Evolutionary conservation across 345 rosid species (phyloP), one percentile per base, ranked within the genome.

Genomic region (Iberis pinnata): DNA sequence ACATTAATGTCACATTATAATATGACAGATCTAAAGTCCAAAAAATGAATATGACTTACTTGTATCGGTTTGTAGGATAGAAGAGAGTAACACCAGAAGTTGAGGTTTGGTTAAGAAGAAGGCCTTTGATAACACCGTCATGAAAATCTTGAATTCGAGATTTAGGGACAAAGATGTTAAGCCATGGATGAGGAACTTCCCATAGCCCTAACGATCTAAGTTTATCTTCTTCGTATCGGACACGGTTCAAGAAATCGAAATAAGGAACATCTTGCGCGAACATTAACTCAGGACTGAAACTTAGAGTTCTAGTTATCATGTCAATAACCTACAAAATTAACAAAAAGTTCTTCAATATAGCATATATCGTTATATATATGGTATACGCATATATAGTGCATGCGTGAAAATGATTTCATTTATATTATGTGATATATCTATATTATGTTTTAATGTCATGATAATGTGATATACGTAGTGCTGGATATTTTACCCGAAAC

Each of bases 111-210:
- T 73, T 65, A 9, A 88, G 95, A 31, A 92, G 70, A 67, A 92
- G 72, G 55, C 65, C 73, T 39, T 37, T 72, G 69, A 92, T 75
- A 56, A 88, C 84, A 43, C 84, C 89, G 2, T 78, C 56, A 40
- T 80, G 71, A 78, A 92, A 88, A 33, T 77, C 78, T 1, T 31
- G 16, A 11, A 92, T 81, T 9, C 68, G 65, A 44, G 98, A 92
- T 69, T 61, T 70, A 3, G 98, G 96, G 13, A 92, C 61, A 17
- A 92, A 88, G 1, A 92, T 71, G 45, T 88, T 92, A 27, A 88
- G 64, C 98, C 98, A 92, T 22, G 98, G 98, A 72, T 92, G 98
- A 35, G 98, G 95, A 73, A 92, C 95, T 20, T 90, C 86, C 97
- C 97, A 89, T 7, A 82, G 49, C 40, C 94, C 88, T 63, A 73